These are phyloP conservation scores for Parachaetomium inaequale DNA, from an alignment of 495 filamentous ascomycete species.

Conservation along the genomic window DNA sequence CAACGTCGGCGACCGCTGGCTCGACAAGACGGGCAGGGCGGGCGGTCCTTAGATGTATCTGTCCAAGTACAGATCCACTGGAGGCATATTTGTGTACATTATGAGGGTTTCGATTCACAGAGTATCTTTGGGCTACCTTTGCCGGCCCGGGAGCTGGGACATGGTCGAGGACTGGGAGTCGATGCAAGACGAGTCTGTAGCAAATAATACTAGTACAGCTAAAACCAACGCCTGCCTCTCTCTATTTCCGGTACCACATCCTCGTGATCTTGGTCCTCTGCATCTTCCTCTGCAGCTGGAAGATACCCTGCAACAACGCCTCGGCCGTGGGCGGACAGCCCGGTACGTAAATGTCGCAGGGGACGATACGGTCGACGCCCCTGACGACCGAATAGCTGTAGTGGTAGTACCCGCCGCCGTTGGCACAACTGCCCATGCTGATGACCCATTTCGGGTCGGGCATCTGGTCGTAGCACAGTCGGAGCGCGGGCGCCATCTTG, in stretches of 20 bases:
- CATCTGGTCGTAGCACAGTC: constrained; percentile 98
- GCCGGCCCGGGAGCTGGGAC: too few relatives aligned
- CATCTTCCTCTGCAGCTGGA: constrained; percentile 85
- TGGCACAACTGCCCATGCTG: constrained; percentile 87
- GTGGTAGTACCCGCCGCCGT: constrained; percentile 92
- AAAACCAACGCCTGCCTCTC: background rate
- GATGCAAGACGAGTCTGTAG: background rate
- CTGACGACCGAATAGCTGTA: constrained; percentile 86
- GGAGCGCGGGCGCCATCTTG: constrained; percentile 93
- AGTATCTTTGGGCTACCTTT: too few relatives aligned
- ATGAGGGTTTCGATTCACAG: too few relatives aligned
- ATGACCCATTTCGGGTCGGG: constrained; percentile 92
- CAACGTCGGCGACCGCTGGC: too few relatives aligned
- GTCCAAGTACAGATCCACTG: too few relatives aligned
- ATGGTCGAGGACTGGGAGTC: too few relatives aligned
- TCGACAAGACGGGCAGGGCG: too few relatives aligned
- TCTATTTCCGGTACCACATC: constrained; percentile 53
- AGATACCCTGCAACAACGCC: constrained; percentile 82
- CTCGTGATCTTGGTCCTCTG: constrained; percentile 66
- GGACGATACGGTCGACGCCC: constrained; percentile 84
- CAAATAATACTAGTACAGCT: background rate
- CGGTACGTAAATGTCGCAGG: constrained; percentile 88
- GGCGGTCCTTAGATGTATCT: too few relatives aligned
- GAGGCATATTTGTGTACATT: too few relatives aligned
- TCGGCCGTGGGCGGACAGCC: constrained; percentile 88